Evolutionary conservation across 2,329 filamentous ascomycete genomes (phyloP).

Genomic region (Leptographium flavum): DNA sequence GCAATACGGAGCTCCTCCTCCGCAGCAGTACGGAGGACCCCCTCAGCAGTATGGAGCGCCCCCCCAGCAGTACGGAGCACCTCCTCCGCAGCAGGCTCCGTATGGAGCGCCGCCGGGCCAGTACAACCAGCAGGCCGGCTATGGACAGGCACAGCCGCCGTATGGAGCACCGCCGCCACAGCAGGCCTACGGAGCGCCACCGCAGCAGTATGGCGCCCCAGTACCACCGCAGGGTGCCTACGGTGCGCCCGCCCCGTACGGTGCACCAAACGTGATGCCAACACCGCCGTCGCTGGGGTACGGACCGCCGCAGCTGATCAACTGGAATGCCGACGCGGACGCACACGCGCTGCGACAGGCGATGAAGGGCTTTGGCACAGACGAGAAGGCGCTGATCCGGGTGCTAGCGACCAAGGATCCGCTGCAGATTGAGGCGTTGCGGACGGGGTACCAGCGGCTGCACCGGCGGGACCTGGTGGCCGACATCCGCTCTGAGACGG

Average conservation of each 20-base stretch:
- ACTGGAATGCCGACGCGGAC: constrained; percentile 53
- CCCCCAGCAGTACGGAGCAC: constrained; percentile 15
- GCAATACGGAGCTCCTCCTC: too few species aligned
- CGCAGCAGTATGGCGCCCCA: too few species aligned
- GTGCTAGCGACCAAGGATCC: constrained; percentile 62
- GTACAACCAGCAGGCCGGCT: not conserved
- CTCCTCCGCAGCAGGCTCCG: constrained; percentile 18
- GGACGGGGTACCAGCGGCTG: constrained; percentile 48
- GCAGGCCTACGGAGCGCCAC: constrained; percentile 7
- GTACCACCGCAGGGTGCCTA: too few species aligned
- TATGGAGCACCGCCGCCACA: constrained; percentile 9
- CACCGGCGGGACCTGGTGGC: constrained; percentile 55
- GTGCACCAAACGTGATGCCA: constrained; percentile 33
- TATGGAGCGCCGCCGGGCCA: constrained; percentile 9
- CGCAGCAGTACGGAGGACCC: constrained; percentile 16
- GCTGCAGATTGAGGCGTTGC: constrained; percentile 57
- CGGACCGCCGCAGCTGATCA: constrained; percentile 52
- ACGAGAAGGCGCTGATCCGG: constrained; percentile 64
- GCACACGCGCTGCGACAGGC: constrained; percentile 61
- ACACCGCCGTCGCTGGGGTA: constrained; percentile 63
- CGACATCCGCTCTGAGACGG: constrained; percentile 67
- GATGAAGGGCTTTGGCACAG: constrained; percentile 85
- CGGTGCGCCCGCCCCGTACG: too few species aligned
- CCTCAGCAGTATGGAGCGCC: too few species aligned
- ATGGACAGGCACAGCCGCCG: not conserved